These are phyloP conservation scores for Candida endomychidarum DNA, from an alignment of 805 yeast genomes.

Conservation along the genomic window DNA sequence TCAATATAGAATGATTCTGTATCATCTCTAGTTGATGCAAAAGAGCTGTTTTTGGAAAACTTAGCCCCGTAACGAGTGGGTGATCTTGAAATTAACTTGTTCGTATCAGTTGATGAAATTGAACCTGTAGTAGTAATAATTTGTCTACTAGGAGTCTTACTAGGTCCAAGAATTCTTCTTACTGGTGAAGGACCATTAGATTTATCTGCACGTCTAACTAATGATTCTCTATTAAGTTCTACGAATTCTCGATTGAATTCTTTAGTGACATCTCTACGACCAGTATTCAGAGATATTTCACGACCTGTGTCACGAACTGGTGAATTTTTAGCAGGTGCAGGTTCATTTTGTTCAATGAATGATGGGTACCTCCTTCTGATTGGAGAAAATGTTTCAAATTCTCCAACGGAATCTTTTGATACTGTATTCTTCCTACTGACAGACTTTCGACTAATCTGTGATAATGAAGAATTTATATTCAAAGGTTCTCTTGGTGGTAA, in stretches of 20 bases:
- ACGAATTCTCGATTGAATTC: slow-evolving; percentile 4
- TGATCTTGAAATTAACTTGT: slow-evolving; percentile 13
- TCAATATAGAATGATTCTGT: slow-evolving; percentile 7
- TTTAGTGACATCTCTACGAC: too few species aligned
- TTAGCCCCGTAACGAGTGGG: slow-evolving; percentile 13
- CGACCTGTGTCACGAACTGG: neutral
- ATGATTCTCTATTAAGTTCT: neutral
- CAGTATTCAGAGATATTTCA: too few species aligned
- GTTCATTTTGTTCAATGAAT: slow-evolving; percentile 9
- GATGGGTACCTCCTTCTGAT: slow-evolving; percentile 17
- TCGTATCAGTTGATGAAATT: slow-evolving; percentile 8
- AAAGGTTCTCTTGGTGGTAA: slow-evolving; percentile 42
- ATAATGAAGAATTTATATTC: slow-evolving; percentile 22
- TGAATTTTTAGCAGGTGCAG: neutral
- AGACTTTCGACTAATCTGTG: slow-evolving; percentile 13
- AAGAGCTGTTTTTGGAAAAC: slow-evolving; percentile 11
- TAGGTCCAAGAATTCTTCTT: slow-evolving; percentile 5
- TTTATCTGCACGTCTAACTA: neutral
- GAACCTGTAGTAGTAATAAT: slow-evolving; percentile 1
- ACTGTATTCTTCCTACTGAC: slow-evolving; percentile 2
- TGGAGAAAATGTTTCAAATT: slow-evolving; percentile 13
- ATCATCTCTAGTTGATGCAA: slow-evolving; percentile 13
- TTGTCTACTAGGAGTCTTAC: slow-evolving; percentile 10
- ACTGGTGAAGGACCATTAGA: slow-evolving; percentile 7
- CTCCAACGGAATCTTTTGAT: slow-evolving; percentile 3